Evolutionary conservation across 345 rosid species (phyloP).

Genomic region (Linum lewisii): DNA sequence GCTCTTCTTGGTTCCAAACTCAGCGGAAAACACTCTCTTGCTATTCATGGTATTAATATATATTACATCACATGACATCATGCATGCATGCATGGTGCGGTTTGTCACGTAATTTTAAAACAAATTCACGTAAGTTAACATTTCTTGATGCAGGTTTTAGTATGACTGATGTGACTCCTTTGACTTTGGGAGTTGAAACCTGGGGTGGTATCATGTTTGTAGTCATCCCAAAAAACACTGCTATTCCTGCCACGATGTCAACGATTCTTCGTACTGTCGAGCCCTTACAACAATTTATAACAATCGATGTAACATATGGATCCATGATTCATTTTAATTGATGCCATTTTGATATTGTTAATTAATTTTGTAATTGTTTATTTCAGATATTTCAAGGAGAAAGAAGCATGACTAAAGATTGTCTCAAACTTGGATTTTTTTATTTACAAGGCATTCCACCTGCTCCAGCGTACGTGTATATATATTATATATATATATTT

Average conservation of each 20-base stretch:
- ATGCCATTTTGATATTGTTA: no score
- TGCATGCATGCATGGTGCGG: not conserved
- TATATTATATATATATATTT: no score
- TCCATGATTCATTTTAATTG: no score
- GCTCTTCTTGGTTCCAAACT: slow-evolving; percentile 17
- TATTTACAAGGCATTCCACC: not conserved
- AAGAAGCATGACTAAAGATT: not conserved
- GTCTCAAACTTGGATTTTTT: not conserved
- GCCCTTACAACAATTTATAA: not conserved
- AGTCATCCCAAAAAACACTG: slow-evolving; percentile 14
- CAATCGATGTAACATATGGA: no score
- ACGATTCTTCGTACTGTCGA: slow-evolving; percentile 11
- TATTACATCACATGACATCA: no score
- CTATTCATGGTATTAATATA: not conserved
- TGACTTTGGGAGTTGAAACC: slow-evolving; percentile 4
- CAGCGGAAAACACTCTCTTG: not conserved
- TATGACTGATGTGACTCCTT: not conserved
- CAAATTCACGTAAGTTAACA: not conserved
- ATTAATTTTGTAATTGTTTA: no score
- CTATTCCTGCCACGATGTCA: slow-evolving; percentile 19
- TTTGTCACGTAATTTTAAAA: not conserved
- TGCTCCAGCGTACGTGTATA: not conserved
- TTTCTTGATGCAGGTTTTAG: not conserved
- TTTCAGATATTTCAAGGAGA: not conserved
- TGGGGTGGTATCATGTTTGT: slow-evolving; percentile 15